Base-by-base conservation (phyloP, 768 basidiomycete species). In the Lactifluus rugatus region DNA sequence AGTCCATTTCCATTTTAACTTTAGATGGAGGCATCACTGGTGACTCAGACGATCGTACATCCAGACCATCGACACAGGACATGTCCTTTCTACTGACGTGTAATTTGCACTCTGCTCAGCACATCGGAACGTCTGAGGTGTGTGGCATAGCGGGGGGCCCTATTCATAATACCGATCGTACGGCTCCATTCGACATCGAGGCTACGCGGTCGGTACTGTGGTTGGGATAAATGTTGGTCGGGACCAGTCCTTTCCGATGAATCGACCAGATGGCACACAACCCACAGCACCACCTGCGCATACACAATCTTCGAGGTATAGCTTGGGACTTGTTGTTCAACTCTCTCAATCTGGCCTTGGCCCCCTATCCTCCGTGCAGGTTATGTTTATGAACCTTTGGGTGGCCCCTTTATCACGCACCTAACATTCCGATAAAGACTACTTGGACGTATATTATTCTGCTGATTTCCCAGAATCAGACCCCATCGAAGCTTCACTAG, bases 181-280 rank as follows among this genome's bases (percentile, higher is more conserved):
- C 21, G 52, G 58, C 58, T 49, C 47, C 48, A 49, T 54, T 54
- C 25, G 37, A 58, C 13, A 26, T 54, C 19, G 28, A 39, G 26
- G 19, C 44, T 9, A 42, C 45, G 26, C 44, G 25, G 34, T n/a
- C 21, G 28, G 52, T 17, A 53, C 57, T 37, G n/a, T n/a, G n/a
- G n/a, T n/a, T 37, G 21, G 45, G 17, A 36, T 37, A 41, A 55
- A 53, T 23, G 52, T 53, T 48, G 37, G 25, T 26, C 34, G 46
- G 28, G 28, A 32, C 28, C 47, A 56, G 31, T 14, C 37, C 5
- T 32, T 42, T 46, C 25, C 28, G 26, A 14, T 17, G 26, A 17
- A 28, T 28, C 41, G 5, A 44, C 26, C n/a, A 42, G 19, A 44
- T 41, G 21, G 39, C 21, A 14, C 21, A 14, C 34, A 19, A 11